These are phyloP conservation scores for Chlamydomonas reinhardtii DNA, from an alignment of 163 green algal species.

Conservation along the genomic window DNA sequence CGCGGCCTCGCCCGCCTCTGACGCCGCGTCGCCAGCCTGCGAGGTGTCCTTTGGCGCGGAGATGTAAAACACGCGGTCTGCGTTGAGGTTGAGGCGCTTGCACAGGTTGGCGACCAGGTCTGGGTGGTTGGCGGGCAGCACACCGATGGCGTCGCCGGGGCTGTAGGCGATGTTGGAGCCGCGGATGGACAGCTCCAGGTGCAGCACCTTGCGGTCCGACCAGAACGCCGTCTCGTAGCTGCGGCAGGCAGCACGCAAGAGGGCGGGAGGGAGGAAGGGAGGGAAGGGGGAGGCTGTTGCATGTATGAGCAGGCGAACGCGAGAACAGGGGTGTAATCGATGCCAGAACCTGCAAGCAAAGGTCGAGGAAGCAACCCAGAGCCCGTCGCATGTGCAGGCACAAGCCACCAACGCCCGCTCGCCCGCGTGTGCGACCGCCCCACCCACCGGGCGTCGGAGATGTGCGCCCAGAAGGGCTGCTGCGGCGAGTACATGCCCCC, in stretches of 20 bases:
- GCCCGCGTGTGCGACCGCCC: no score
- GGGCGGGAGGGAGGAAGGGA: no score
- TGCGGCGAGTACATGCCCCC: constrained; percentile 67
- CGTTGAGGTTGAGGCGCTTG: constrained; percentile 72
- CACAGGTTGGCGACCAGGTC: constrained; percentile 81
- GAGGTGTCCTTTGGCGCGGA: neutral
- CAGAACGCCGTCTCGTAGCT: constrained; percentile 74
- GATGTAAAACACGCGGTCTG: constrained; percentile 71
- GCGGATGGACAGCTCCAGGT: constrained; percentile 77
- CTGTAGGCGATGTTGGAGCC: constrained; percentile 73
- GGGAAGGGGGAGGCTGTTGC: no score
- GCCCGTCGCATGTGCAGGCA: no score
- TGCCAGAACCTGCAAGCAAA: no score
- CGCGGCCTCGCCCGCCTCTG: neutral
- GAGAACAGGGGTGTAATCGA: no score
- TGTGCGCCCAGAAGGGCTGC: constrained; percentile 71
- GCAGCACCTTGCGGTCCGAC: constrained; percentile 73
- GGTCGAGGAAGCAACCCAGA: no score
- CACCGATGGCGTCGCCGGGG: constrained; percentile 84
- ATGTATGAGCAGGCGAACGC: no score
- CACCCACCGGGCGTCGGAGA: constrained; percentile 68
- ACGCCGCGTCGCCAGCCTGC: neutral
- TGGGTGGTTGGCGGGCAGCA: constrained; percentile 82
- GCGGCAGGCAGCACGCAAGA: neutral
- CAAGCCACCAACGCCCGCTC: no score